Base-by-base conservation (phyloP, 2,329 filamentous ascomycete genomes). In the Colletotrichum sp. region DNA sequence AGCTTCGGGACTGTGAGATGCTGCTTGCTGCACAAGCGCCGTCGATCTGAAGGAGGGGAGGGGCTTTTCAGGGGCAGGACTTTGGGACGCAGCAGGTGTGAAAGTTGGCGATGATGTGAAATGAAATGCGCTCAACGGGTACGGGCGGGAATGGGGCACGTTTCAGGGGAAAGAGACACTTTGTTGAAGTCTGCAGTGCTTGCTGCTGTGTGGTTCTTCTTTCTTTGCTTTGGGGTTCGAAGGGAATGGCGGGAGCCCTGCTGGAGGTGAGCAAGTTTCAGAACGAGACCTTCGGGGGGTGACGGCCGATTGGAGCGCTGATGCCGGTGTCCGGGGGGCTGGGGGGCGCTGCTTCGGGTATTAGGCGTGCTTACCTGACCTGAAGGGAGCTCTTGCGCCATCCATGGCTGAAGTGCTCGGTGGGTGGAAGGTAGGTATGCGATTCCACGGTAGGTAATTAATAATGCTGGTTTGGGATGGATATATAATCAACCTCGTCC, bases 251-350 rank as follows among this genome's bases (percentile, higher is more conserved):
- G 43, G 2, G n/a, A 51, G 43, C 43, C n/a, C 21, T 51, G 43
- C 43, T 51, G 43, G 59, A 21, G 57, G 69, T 76, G 74, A 76
- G 74, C 74, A 76, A 70, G 74, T 76, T 76, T 76, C 74, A 76
- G 72, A 75, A 57, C 58, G 66, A 65, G 71, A 64, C 61, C 57
- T 55, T 68, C 33, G 54, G 67, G 69, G 71, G 72, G 57, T 43
- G 18, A 54, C 29, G 18, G 43, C 58, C n/a, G 62, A 15, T 66
- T 33, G 38, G 69, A 61, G 63, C 57, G 54, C 64, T 65, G 33
- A 29, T 58, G 55, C n/a, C 55, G 55, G 27, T 27, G 55, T 58
- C 55, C 55, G 55, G 55, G 36, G 58, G 59, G 51, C 18, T 31
- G 38, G 47, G 36, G 51, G 24, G 18, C 43, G n/a, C 13, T 51